phyloP scores from a whole-genome alignment of 768 basidiomycete genomes.

The Russula olivacea region DNA sequence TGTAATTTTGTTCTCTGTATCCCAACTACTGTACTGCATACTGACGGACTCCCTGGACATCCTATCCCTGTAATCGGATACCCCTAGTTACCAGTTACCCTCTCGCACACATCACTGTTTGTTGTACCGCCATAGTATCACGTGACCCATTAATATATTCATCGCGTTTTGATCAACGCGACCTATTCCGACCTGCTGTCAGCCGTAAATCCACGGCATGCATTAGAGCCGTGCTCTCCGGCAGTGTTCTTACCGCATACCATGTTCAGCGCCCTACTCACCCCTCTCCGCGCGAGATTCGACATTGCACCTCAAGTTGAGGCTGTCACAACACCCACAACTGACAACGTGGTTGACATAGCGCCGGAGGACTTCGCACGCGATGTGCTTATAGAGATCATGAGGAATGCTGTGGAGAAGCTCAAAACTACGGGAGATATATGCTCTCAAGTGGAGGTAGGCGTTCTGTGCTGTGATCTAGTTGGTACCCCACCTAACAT shows the following conservation, averaged over 20 bases:
- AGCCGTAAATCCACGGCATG: slow-evolving; percentile 12
- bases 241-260: neutral
- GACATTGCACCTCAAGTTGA: slow-evolving; percentile 22
- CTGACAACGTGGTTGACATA: slow-evolving; percentile 34
- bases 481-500: slow-evolving; percentile 1
- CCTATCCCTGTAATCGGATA: slow-evolving; percentile 17
- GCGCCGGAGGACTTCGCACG: slow-evolving; percentile 67
- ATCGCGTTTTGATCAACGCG: neutral
- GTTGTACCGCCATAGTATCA: neutral
- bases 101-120: neutral
- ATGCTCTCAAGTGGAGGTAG: slow-evolving; percentile 48
- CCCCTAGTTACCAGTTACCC: slow-evolving; percentile 13
- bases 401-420: slow-evolving; percentile 64
- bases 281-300: slow-evolving; percentile 34
- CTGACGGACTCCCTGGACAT: neutral
- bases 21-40: slow-evolving; percentile 17
- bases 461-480: slow-evolving; percentile 14
- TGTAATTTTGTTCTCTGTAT: slow-evolving; percentile 14
- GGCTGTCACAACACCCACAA: slow-evolving; percentile 6
- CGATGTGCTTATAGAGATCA: slow-evolving; percentile 64
- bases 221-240: neutral
- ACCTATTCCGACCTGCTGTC: neutral
- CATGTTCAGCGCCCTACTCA: slow-evolving; percentile 35
- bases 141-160: slow-evolving; percentile 1
- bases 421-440: slow-evolving; percentile 53